Conservation (phyloP, 2,329 filamentous ascomycete species). For the Tricladium varicosporioides region DNA sequence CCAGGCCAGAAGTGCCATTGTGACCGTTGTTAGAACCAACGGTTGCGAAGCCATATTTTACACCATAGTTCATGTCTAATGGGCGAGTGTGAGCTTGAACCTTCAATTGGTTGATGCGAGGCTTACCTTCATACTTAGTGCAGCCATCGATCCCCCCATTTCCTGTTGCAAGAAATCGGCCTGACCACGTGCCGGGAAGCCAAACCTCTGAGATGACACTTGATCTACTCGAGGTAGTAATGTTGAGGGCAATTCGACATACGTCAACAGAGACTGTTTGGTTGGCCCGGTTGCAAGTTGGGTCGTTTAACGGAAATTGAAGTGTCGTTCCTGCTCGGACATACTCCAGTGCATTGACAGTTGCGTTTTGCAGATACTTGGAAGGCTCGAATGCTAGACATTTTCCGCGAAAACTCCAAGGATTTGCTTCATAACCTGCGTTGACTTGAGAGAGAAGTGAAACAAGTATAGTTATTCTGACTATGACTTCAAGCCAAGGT, state of each 20-base stretch:
- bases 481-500: neutral
- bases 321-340: constrained; percentile 11
- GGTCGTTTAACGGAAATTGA: constrained; percentile 8
- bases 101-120: neutral
- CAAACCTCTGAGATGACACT: constrained; percentile 22
- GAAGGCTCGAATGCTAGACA: constrained; percentile 15
- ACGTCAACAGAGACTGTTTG: constrained; percentile 17
- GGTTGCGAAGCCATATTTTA: constrained; percentile 25
- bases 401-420: neutral
- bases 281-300: constrained; percentile 13
- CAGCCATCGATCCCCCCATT: constrained; percentile 30
- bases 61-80: constrained; percentile 19
- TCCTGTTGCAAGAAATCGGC: constrained; percentile 40
- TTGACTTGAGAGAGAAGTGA: neutral
- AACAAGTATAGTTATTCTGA: neutral
- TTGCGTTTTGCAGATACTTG: constrained; percentile 14
- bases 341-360: constrained; percentile 9
- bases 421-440: neutral
- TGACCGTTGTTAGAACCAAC: constrained; percentile 28
- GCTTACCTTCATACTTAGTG: constrained; percentile 10
- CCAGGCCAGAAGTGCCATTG: constrained; percentile 22
- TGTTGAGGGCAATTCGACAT: constrained; percentile 23
- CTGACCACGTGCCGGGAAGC: constrained; percentile 38
- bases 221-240: constrained; percentile 11
- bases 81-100: neutral